Conservation (phyloP, 371 early-diverging fungal genomes). For the Circinella minor region DNA sequence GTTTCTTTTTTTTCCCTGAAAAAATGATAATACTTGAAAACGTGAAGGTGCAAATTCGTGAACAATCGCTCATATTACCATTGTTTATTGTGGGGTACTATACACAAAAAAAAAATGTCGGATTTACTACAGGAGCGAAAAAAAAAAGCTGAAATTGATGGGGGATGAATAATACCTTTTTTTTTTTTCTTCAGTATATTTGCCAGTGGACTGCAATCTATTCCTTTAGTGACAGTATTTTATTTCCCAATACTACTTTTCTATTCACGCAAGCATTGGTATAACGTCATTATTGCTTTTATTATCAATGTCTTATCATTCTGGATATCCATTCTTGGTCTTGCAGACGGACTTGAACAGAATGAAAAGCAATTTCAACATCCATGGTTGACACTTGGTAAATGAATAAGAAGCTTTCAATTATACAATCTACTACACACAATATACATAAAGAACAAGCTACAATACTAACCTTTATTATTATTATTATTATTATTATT, state of each 20-base stretch:
- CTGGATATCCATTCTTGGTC: conserved; percentile 26
- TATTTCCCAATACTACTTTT: conserved; percentile 25
- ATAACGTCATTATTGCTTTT: conserved; percentile 20
- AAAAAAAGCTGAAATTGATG: neutral
- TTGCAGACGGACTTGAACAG: conserved; percentile 15
- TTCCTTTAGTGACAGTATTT: conserved; percentile 32
- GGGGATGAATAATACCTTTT: neutral
- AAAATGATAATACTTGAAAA: too few species aligned
- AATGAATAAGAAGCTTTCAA: too few species aligned
- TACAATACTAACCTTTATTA: too few species aligned
- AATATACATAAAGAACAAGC: too few species aligned
- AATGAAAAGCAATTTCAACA: conserved; percentile 18
- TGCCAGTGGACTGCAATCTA: conserved; percentile 36
- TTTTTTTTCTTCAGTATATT: conserved; percentile 28
- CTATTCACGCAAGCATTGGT: conserved; percentile 28
- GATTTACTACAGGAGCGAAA: too few species aligned
- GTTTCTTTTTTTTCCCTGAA: too few species aligned
- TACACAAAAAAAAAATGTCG: too few species aligned
- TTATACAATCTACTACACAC: too few species aligned
- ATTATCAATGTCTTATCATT: conserved; percentile 20
- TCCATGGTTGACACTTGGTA: conserved; percentile 23
- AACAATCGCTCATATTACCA: neutral
- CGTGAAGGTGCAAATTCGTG: too few species aligned
- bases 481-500: too few species aligned
- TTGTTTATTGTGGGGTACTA: neutral